Evolutionary conservation across 805 yeast genomes (phyloP).

Genomic region (Schwanniomyces yamadae): DNA sequence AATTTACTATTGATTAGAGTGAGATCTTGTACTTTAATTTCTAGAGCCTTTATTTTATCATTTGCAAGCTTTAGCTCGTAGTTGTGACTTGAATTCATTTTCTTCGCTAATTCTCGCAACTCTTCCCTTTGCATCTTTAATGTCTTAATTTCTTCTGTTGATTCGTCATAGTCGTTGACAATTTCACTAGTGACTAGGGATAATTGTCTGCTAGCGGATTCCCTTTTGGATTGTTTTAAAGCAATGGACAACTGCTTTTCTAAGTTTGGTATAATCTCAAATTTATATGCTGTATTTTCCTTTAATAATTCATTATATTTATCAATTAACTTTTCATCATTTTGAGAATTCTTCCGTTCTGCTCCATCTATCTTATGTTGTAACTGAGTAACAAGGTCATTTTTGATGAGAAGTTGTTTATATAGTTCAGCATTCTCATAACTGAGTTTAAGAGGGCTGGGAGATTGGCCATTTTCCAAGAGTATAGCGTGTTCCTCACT

Average conservation of each 20-base stretch:
- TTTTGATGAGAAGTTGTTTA: constrained; percentile 46
- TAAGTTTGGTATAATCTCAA: constrained; percentile 45
- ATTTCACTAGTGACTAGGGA: constrained; percentile 5
- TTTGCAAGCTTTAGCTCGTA: constrained; percentile 35
- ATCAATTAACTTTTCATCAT: constrained; percentile 35
- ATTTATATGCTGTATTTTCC: constrained; percentile 42
- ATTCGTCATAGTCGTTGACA: constrained; percentile 10
- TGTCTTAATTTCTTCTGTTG: constrained; percentile 19
- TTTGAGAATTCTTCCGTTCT: constrained; percentile 18
- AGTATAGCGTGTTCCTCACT: constrained; percentile 70
- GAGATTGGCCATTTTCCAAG: constrained; percentile 50
- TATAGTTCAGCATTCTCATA: constrained; percentile 56
- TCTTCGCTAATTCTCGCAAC: constrained; percentile 38
- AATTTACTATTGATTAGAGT: constrained; percentile 34
- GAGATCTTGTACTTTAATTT: constrained; percentile 28
- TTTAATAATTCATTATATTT: constrained; percentile 39
- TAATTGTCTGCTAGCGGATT: constrained; percentile 6
- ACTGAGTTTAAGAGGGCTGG: constrained; percentile 54
- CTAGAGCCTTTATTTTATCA: constrained; percentile 35
- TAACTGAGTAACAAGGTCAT: constrained; percentile 47
- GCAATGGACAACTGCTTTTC: constrained; percentile 27
- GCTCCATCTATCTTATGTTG: constrained; percentile 46
- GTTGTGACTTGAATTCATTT: constrained; percentile 34
- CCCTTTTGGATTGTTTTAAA: not conserved
- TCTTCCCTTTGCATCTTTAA: constrained; percentile 39